Percentiles rank a stretch among this genome's conserved stretches.
phyloP scores from a whole-genome alignment of 257 asterid species.

The Parsonsia alboflavescens region DNA sequence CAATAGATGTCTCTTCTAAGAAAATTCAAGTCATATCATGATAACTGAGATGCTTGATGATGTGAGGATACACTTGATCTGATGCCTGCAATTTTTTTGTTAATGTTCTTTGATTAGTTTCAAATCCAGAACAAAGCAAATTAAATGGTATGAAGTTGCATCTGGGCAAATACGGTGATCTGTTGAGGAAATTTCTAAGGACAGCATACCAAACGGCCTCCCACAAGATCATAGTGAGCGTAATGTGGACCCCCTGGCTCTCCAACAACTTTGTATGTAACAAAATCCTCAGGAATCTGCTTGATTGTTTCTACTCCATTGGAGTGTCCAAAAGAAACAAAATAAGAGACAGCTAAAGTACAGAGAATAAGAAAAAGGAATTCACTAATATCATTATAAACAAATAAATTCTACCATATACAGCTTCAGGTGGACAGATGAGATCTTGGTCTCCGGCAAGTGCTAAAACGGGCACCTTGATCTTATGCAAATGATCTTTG shows the following conservation, averaged over 20 bases:
- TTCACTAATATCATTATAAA: too few species aligned
- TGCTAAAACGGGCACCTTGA: conserved; percentile 74
- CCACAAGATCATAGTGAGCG: conserved; percentile 96
- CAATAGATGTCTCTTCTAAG: neutral
- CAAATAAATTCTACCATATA: conserved; percentile 40
- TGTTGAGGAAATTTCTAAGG: neutral
- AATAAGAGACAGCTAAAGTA: neutral
- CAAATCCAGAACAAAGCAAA: neutral
- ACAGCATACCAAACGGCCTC: conserved; percentile 66
- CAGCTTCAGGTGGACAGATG: conserved; percentile 98
- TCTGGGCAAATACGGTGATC: neutral
- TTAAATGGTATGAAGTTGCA: neutral
- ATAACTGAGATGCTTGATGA: conserved; percentile 55
- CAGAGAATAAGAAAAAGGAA: conserved; percentile 14
- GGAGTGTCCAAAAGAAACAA: neutral
- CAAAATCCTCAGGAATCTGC: conserved; percentile 65
- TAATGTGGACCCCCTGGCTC: conserved; percentile 77
- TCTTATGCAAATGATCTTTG: conserved; percentile 71
- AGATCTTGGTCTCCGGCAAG: conserved; percentile 91
- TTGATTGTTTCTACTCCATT: conserved; percentile 60
- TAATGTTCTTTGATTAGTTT: neutral
- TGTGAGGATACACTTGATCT: conserved; percentile 68
- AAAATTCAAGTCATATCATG: conserved; percentile 28
- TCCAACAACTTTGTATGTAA: conserved; percentile 72
- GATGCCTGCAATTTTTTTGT: conserved; percentile 53